These are phyloP conservation scores for Vigna mungo DNA, from an alignment of 306 rosid species.

Conservation along the genomic window DNA sequence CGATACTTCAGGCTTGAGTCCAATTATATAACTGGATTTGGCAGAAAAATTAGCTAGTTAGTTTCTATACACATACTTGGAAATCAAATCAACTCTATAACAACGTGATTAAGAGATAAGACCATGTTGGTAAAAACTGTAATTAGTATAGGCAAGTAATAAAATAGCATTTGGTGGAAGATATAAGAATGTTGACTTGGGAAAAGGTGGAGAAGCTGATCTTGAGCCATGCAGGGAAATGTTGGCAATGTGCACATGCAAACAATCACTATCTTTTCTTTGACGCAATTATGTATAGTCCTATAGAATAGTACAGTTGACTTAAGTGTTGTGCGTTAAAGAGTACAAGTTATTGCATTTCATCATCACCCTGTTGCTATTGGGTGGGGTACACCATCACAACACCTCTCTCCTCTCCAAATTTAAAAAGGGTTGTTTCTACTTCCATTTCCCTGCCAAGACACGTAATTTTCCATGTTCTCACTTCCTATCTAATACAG, in stretches of 20 bases:
- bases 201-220: constrained; percentile 52
- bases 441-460: constrained; percentile 43
- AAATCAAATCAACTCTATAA: no score
- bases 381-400: constrained; percentile 64
- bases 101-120: no score
- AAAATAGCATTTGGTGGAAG: not conserved
- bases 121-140: no score
- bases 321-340: constrained; percentile 56
- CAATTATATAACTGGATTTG: no score
- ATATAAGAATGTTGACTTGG: constrained; percentile 38
- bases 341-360: constrained; percentile 58
- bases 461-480: constrained; percentile 34
- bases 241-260: constrained; percentile 57
- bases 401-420: constrained; percentile 45
- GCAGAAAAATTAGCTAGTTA: no score
- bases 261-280: constrained; percentile 39
- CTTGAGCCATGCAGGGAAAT: constrained; percentile 72
- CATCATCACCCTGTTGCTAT: constrained; percentile 66
- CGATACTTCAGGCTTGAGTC: no score
- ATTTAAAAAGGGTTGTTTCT: constrained; percentile 51
- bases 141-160: no score
- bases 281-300: constrained; percentile 44
- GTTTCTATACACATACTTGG: no score
- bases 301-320: constrained; percentile 65
- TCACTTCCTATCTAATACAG: constrained; percentile 26